Evolutionary conservation across 257 asterid genomes (phyloP).

Genomic region (Primulina huaijiensis): DNA sequence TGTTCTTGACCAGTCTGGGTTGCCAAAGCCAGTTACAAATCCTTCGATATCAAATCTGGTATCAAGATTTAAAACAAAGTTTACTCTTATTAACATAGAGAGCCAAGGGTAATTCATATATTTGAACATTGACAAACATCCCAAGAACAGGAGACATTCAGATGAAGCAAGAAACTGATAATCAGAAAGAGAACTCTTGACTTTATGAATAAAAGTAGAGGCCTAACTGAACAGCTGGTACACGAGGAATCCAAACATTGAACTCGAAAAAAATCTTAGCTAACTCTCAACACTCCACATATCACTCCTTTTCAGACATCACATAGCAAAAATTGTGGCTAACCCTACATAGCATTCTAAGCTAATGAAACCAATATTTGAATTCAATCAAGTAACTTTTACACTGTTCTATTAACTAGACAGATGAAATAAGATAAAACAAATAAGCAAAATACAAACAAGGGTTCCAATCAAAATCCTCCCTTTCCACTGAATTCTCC

Average conservation of each 20-base stretch:
- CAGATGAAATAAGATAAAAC: not conserved
- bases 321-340: not conserved
- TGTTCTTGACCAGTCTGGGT: constrained; percentile 88
- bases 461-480: not conserved
- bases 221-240: not conserved
- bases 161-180: not conserved
- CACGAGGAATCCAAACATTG: not conserved
- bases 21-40: constrained; percentile 85
- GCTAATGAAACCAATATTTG: not conserved
- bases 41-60: constrained; percentile 82
- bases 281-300: not conserved
- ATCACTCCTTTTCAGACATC: not conserved
- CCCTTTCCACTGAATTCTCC: constrained; percentile 1
- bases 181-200: not conserved
- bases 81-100: not conserved
- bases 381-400: not conserved
- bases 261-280: not conserved
- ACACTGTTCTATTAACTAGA: not conserved
- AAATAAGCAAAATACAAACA: not conserved
- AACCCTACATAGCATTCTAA: not conserved
- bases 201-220: not conserved
- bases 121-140: not conserved
- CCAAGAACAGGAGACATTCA: not conserved
- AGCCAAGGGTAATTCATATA: not conserved
- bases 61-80: constrained; percentile 26